Conservation (phyloP, 495 filamentous ascomycete genomes). For the Platismatia glauca region DNA sequence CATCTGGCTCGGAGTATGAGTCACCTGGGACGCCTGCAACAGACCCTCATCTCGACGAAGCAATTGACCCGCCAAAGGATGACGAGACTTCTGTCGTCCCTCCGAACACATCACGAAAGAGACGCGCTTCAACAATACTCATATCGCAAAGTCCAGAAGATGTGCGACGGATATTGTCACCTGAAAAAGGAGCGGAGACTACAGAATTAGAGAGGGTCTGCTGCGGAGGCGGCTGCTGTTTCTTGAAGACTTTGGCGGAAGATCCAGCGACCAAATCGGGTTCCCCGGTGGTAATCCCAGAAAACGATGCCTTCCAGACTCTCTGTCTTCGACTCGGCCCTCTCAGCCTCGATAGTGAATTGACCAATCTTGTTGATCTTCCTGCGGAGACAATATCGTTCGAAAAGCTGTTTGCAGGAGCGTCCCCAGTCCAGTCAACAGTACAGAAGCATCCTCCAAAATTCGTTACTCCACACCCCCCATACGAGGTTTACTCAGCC, state of each 20-base stretch:
- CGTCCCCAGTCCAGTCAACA: constrained; percentile 19
- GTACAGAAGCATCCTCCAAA: constrained; percentile 54
- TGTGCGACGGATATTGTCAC: constrained; percentile 53
- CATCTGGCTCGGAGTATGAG: constrained; percentile 35
- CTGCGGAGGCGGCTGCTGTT: constrained; percentile 91
- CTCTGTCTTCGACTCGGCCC: constrained; percentile 66
- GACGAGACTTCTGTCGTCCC: constrained; percentile 26
- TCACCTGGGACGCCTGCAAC: constrained; percentile 44
- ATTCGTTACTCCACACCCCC: constrained; percentile 92
- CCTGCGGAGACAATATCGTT: constrained; percentile 68
- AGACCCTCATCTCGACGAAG: constrained; percentile 44
- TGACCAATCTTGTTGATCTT: constrained; percentile 60
- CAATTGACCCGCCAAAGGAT: constrained; percentile 30
- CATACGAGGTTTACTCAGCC: constrained; percentile 81
- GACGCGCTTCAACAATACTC: constrained; percentile 72
- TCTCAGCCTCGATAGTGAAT: constrained; percentile 55
- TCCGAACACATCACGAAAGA: constrained; percentile 32
- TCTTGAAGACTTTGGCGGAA: constrained; percentile 50
- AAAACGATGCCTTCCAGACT: constrained; percentile 76
- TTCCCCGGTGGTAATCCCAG: constrained; percentile 54
- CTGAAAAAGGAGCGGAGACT: constrained; percentile 35
- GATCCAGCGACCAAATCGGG: constrained; percentile 46
- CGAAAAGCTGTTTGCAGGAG: constrained; percentile 33
- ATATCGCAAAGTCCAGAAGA: constrained; percentile 69
- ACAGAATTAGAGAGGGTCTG: constrained; percentile 57